These are phyloP conservation scores for Thalassiosira mediterranea DNA, from an alignment of 352 stramenopile species.

Conservation along the genomic window DNA sequence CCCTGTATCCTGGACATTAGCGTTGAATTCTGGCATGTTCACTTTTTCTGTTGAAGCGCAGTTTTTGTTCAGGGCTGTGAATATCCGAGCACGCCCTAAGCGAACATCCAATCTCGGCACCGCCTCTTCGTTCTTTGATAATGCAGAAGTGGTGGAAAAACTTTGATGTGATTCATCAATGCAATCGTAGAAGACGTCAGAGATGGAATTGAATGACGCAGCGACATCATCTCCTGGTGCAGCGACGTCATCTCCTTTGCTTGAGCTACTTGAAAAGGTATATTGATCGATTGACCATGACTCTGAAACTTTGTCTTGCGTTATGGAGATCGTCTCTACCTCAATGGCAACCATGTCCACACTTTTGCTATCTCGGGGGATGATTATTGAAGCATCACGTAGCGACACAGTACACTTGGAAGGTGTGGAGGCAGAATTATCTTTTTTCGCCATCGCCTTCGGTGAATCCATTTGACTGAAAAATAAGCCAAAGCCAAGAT, in stretches of 20 bases:
- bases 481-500: conserved; percentile 65
- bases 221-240: conserved; percentile 13
- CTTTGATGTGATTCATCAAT: conserved; percentile 29
- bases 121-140: conserved; percentile 8
- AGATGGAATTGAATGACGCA: conserved; percentile 33
- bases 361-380: conserved; percentile 67
- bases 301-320: conserved; percentile 19
- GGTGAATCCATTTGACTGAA: conserved; percentile 39
- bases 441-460: conserved; percentile 16
- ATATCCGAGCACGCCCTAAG: conserved; percentile 38
- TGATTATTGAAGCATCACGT: conserved; percentile 68
- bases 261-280: conserved; percentile 38
- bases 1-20: conserved; percentile 43
- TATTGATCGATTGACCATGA: conserved; percentile 54
- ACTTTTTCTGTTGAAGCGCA: conserved; percentile 31
- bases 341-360: conserved; percentile 74
- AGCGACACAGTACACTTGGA: conserved; percentile 53
- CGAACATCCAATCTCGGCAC: conserved; percentile 31
- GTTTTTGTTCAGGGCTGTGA: conserved; percentile 41
- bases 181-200: conserved; percentile 64
- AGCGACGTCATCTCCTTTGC: conserved; percentile 5
- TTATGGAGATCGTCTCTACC: conserved; percentile 47
- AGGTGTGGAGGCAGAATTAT: conserved; percentile 33
- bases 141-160: neutral
- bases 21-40: conserved; percentile 39